phyloP scores from a whole-genome alignment of 2,329 filamentous ascomycete species.

The Cytospora leucostoma region DNA sequence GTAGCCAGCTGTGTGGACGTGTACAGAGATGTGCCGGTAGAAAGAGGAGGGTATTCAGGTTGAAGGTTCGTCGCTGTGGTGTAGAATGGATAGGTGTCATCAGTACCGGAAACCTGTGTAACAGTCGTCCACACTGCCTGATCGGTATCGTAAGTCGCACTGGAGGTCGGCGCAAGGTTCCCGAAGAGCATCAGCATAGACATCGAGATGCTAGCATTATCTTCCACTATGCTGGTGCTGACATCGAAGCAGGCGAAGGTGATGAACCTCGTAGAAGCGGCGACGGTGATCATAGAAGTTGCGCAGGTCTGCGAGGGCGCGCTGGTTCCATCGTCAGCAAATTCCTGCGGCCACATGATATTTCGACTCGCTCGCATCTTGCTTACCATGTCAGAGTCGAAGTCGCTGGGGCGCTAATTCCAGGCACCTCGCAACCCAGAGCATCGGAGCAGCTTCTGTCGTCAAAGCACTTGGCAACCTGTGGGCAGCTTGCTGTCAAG shows the following conservation, averaged over 20 bases:
- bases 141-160: background rate
- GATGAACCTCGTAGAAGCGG: background rate
- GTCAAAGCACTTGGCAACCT: background rate
- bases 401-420: background rate
- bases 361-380: background rate
- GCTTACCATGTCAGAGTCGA: constrained; percentile 21
- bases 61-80: background rate
- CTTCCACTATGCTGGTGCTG: background rate
- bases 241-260: background rate
- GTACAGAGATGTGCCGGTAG: background rate
- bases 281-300: background rate
- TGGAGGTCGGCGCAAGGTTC: background rate
- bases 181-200: background rate
- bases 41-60: background rate
- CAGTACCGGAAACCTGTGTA: background rate
- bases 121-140: background rate
- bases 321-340: background rate
- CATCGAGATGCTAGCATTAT: background rate
- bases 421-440: background rate
- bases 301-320: background rate
- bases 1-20: background rate
- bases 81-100: background rate
- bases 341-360: too few relatives aligned
- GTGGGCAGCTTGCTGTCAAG: background rate
- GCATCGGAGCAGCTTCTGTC: background rate